A percentile compares a stretch with the other conserved stretches of the same genome.
These are phyloP conservation scores for Allium fistulosum DNA, from an alignment of 106 monocot species.

Conservation along the genomic window DNA sequence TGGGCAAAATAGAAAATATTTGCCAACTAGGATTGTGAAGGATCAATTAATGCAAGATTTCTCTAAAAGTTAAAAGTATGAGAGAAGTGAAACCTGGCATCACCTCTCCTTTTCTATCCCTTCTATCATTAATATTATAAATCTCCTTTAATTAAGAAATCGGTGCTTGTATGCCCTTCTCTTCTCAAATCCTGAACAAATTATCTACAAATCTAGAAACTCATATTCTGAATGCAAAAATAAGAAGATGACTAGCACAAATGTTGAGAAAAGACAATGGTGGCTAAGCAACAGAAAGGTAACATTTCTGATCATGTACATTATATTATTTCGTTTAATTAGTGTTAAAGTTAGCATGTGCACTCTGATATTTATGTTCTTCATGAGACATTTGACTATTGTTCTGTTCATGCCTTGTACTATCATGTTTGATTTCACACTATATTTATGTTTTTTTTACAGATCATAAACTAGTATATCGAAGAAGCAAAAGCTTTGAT, in stretches of 20 bases:
- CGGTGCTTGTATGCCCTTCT: neutral
- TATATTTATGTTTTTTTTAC: neutral
- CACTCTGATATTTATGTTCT: neutral
- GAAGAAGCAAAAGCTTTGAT: slow-evolving; percentile 51
- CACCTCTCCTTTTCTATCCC: neutral
- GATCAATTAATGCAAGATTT: slow-evolving; percentile 21
- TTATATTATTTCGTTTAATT: neutral
- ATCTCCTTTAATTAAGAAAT: neutral
- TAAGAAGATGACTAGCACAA: neutral
- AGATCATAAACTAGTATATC: slow-evolving; percentile 63
- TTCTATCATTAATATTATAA: neutral
- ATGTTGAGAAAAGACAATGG: neutral
- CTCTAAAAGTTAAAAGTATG: slow-evolving; percentile 22
- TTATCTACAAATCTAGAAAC: neutral
- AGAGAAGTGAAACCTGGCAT: slow-evolving; percentile 24
- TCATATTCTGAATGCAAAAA: neutral
- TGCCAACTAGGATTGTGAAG: slow-evolving; percentile 49
- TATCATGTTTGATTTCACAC: neutral
- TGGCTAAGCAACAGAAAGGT: slow-evolving; percentile 7
- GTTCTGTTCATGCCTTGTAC: neutral
- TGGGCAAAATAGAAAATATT: neutral
- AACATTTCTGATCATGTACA: neutral
- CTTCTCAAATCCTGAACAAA: neutral
- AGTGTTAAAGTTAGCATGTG: neutral
- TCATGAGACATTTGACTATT: neutral